phyloP scores from a whole-genome alignment of 164 flowering plant species.

The Vitis amurensis region DNA sequence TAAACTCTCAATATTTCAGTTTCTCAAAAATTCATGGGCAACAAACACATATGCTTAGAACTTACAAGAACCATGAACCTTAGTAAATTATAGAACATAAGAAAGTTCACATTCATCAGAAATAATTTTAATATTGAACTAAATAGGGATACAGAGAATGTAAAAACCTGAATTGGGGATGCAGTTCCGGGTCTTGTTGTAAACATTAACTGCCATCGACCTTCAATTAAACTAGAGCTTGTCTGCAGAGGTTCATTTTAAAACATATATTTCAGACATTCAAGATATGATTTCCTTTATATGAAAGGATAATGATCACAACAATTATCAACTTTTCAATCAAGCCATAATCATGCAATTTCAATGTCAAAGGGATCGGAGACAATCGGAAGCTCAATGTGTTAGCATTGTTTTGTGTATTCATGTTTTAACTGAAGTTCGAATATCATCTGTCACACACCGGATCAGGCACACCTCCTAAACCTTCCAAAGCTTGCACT shows the following conservation, averaged over 20 bases:
- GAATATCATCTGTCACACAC: slow-evolving; percentile 30
- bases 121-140: too few relatives aligned
- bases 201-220: slow-evolving; percentile 87
- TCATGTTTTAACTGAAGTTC: too few relatives aligned
- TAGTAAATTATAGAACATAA: too few relatives aligned
- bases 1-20: too few relatives aligned
- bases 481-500: slow-evolving; percentile 63
- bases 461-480: slow-evolving; percentile 71
- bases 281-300: background rate
- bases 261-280: background rate
- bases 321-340: background rate
- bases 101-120: too few relatives aligned
- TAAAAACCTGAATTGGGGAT: slow-evolving; percentile 82
- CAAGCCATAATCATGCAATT: background rate
- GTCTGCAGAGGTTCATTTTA: slow-evolving; percentile 49
- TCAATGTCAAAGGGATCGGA: too few relatives aligned
- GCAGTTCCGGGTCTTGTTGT: slow-evolving; percentile 97
- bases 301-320: background rate
- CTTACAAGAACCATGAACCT: too few relatives aligned
- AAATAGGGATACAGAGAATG: background rate
- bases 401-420: background rate
- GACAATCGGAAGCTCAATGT: background rate
- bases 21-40: too few relatives aligned
- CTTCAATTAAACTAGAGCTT: slow-evolving; percentile 79
- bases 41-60: too few relatives aligned